These are phyloP conservation scores for Aspergillus avenaceus DNA, from an alignment of 495 filamentous ascomycete species.

Conservation along the genomic window DNA sequence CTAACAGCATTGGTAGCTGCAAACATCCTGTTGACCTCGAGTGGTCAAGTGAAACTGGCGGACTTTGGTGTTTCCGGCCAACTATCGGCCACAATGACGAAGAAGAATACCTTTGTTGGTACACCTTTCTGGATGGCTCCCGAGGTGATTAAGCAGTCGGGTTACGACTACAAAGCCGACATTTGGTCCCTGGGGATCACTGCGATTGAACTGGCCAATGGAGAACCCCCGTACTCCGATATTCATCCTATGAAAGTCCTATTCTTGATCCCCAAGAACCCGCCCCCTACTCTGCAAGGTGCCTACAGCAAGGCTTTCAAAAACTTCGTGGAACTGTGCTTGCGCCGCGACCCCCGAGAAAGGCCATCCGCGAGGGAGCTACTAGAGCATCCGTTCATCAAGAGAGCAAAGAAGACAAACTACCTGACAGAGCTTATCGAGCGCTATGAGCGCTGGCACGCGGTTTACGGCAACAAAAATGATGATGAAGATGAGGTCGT, in stretches of 20 bases:
- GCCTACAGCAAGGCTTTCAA: slow-evolving; percentile 89
- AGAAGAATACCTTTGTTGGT: slow-evolving; percentile 98
- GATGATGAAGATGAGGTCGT: slow-evolving; percentile 58
- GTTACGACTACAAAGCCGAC: slow-evolving; percentile 97
- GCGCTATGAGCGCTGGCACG: slow-evolving; percentile 80
- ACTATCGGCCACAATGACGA: slow-evolving; percentile 98
- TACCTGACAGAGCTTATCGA: slow-evolving; percentile 93
- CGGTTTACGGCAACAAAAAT: slow-evolving; percentile 51
- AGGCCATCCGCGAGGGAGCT: slow-evolving; percentile 84
- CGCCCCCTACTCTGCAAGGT: slow-evolving; percentile 76
- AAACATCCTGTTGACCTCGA: slow-evolving; percentile 80
- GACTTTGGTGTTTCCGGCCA: slow-evolving; percentile 98
- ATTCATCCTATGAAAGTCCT: slow-evolving; percentile 99
- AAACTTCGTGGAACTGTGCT: slow-evolving; percentile 84
- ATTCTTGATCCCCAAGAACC: slow-evolving; percentile 94
- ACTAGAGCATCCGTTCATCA: slow-evolving; percentile 84
- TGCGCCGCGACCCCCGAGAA: slow-evolving; percentile 83
- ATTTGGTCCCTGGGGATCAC: slow-evolving; percentile 99
- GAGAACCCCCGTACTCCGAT: slow-evolving; percentile 92
- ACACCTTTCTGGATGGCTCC: slow-evolving; percentile 99
- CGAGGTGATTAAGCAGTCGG: slow-evolving; percentile 96
- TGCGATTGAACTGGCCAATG: slow-evolving; percentile 85
- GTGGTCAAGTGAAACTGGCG: slow-evolving; percentile 92
- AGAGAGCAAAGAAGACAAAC: slow-evolving; percentile 82
- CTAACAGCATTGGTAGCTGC: slow-evolving; percentile 58